phyloP scores from a whole-genome alignment of 768 basidiomycete genomes.

The button mushroom (Agaricus bisporus) region DNA sequence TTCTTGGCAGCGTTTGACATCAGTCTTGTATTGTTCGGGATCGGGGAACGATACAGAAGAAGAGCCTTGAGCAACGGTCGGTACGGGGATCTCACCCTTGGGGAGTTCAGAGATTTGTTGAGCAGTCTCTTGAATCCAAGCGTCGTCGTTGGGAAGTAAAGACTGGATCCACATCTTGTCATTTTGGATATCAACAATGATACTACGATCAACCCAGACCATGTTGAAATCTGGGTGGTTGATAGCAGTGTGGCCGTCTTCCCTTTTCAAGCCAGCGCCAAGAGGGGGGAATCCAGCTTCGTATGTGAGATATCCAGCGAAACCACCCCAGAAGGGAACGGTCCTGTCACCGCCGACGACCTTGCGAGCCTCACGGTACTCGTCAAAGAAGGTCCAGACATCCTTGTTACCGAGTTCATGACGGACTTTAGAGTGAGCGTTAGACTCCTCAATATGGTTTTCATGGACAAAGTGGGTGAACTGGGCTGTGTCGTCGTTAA shows the following conservation, averaged over 20 bases:
- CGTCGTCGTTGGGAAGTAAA: conserved; percentile 46
- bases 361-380: conserved; percentile 55
- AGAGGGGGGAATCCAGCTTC: conserved; percentile 66
- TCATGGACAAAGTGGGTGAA: conserved; percentile 56
- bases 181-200: conserved; percentile 55
- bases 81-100: background rate
- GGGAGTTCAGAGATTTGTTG: background rate
- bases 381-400: conserved; percentile 70
- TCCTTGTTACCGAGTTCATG: conserved; percentile 37
- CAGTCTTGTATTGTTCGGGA: conserved; percentile 53
- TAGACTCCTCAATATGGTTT: conserved; percentile 35
- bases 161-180: conserved; percentile 59
- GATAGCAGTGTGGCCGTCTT: conserved; percentile 14
- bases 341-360: conserved; percentile 42
- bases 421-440: conserved; percentile 31
- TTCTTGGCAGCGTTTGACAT: conserved; percentile 73
- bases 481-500: conserved; percentile 46
- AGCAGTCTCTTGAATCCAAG: conserved; percentile 51
- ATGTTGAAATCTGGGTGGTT: conserved; percentile 69
- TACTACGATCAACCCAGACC: conserved; percentile 72
- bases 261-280: conserved; percentile 31
- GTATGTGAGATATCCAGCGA: conserved; percentile 74
- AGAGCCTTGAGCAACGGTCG: background rate
- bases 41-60: conserved; percentile 45
- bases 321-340: conserved; percentile 80